phyloP scores from a whole-genome alignment of 73 alveolate genomes.

The Stentor coeruleus region DNA sequence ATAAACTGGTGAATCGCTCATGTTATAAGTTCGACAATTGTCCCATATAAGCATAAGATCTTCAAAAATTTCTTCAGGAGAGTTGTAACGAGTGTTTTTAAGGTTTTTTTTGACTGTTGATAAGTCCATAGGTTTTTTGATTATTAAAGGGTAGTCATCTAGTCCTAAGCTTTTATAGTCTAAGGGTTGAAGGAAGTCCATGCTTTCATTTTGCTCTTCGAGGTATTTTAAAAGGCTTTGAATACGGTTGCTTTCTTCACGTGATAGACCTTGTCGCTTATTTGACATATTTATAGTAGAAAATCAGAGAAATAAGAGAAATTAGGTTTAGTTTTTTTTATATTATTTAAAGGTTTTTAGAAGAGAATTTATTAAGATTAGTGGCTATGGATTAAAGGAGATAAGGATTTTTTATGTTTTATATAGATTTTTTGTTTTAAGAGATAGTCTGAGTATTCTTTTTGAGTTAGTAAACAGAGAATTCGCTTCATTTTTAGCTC shows the following conservation, averaged over 20 bases:
- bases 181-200: neutral
- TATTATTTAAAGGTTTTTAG: too few species aligned
- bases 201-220: neutral
- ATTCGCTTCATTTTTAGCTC: too few species aligned
- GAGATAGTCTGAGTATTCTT: too few species aligned
- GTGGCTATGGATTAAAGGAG: too few species aligned
- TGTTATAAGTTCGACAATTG: neutral
- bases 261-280: neutral
- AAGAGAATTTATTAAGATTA: too few species aligned
- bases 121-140: neutral
- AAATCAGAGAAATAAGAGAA: too few species aligned
- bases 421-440: too few species aligned
- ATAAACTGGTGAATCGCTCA: neutral
- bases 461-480: too few species aligned
- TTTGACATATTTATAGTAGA: neutral
- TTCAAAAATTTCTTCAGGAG: neutral
- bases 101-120: neutral
- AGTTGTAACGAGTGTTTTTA: too few species aligned
- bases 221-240: neutral
- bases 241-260: slow-evolving; percentile 2
- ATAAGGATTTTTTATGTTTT: too few species aligned
- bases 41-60: neutral
- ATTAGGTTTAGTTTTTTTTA: too few species aligned
- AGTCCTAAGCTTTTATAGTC: neutral
- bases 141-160: neutral